Evolutionary conservation across 78 protist genomes (phyloP).

Genomic region (Dictyostelium firmibasis): DNA sequence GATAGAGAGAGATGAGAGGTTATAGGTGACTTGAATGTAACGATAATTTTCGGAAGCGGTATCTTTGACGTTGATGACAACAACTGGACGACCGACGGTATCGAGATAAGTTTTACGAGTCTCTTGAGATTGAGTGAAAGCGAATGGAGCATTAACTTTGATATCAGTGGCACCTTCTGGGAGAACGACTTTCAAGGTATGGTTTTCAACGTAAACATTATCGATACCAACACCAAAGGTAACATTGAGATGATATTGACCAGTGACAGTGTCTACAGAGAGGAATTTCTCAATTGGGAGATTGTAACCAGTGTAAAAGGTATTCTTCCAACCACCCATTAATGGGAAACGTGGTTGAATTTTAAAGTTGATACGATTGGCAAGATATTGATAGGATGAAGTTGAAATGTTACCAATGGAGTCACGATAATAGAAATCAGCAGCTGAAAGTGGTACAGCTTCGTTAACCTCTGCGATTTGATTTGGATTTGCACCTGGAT

Average conservation of each 20-base stretch:
- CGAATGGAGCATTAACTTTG: constrained; percentile 60
- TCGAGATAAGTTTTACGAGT: constrained; percentile 82
- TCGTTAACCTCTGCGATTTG: constrained; percentile 36
- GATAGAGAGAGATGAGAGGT: constrained; percentile 30
- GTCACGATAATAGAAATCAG: constrained; percentile 94
- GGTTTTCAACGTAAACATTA: constrained; percentile 62
- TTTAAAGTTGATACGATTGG: constrained; percentile 36
- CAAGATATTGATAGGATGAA: constrained; percentile 16
- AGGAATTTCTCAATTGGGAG: constrained; percentile 83
- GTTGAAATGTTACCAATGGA: constrained; percentile 95
- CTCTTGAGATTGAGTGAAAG: constrained; percentile 12
- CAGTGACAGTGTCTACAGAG: constrained; percentile 14
- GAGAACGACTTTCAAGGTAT: constrained; percentile 73
- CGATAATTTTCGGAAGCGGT: constrained; percentile 46
- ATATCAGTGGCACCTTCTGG: constrained; percentile 92
- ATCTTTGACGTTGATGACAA: constrained; percentile 7
- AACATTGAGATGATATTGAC: constrained; percentile 44
- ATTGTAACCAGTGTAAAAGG: constrained; percentile 87
- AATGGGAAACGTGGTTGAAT: constrained; percentile 91
- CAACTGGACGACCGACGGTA: constrained; percentile 80
- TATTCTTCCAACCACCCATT: constrained; percentile 93
- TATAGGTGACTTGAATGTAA: constrained; percentile 55
- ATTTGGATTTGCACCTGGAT: constrained; percentile 18
- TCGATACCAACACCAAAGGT: constrained; percentile 70
- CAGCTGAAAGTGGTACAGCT: constrained; percentile 82